phyloP scores from a whole-genome alignment of 2,329 filamentous ascomycete genomes.

The Thielaviopsis punctulata region DNA sequence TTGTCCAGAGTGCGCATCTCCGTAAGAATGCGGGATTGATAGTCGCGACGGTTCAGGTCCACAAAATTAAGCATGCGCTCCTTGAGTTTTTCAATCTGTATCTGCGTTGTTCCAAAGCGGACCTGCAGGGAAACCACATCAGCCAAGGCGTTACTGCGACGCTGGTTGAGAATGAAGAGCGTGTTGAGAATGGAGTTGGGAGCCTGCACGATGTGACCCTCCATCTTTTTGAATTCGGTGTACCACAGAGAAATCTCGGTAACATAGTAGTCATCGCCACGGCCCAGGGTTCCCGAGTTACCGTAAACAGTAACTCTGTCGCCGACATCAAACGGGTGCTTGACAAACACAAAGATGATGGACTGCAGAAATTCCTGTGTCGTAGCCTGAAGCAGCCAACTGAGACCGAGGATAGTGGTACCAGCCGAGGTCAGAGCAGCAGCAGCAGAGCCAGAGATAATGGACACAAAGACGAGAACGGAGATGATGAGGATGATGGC shows the following conservation, averaged over 20 bases:
- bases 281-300: slow-evolving; percentile 60
- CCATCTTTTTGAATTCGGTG: slow-evolving; percentile 98
- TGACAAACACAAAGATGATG: slow-evolving; percentile 88
- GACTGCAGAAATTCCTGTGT: slow-evolving; percentile 91
- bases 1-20: slow-evolving; percentile 67
- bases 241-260: slow-evolving; percentile 86
- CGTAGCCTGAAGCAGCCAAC: slow-evolving; percentile 83
- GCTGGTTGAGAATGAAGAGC: slow-evolving; percentile 87
- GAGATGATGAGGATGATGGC: slow-evolving; percentile 71
- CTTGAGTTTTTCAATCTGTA: slow-evolving; percentile 70
- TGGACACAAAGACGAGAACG: slow-evolving; percentile 70
- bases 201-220: slow-evolving; percentile 88
- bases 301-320: slow-evolving; percentile 86
- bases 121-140: slow-evolving; percentile 72
- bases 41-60: slow-evolving; percentile 71
- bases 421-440: slow-evolving; percentile 80
- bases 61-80: slow-evolving; percentile 71
- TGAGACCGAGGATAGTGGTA: slow-evolving; percentile 71
- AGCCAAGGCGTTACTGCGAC: slow-evolving; percentile 72
- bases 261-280: slow-evolving; percentile 88
- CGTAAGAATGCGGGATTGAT: slow-evolving; percentile 69
- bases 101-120: slow-evolving; percentile 71
- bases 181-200: slow-evolving; percentile 88
- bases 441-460: slow-evolving; percentile 81
- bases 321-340: slow-evolving; percentile 92